Base-by-base conservation (phyloP, 139 green algal genomes). In the Trebouxia sp. region DNA sequence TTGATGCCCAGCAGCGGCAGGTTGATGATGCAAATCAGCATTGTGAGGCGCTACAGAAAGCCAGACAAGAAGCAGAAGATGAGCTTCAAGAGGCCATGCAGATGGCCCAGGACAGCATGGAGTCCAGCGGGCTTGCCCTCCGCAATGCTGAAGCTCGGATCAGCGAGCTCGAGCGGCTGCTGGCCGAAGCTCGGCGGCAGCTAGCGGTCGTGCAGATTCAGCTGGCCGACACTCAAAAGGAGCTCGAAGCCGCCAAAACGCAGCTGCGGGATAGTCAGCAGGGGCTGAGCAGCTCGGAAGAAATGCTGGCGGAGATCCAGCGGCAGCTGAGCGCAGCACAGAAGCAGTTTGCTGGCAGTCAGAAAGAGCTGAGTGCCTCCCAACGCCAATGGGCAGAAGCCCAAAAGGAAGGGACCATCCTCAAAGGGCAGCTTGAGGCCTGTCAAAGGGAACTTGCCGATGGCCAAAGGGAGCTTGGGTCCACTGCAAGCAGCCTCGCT, bases 31-130 rank as follows among this genome's bases (percentile, higher is more conserved):
- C 62, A 42, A 72, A 72, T 35, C 15, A 42, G 35, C 62, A 72
- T 35, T 72, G 62, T n/a, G 62, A 72, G 35, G 62, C 62, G 1
- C 35, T 72, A 1, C 62, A 72, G 62, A 72, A 41, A 45, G 62
- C 62, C 62, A 72, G 62, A 26, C n/a, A 72, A 45, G 62, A 72
- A n/a, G 62, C 62, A 72, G 62, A 72, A 30, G 12, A 43, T 8
- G 62, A 72, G 32, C 62, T 72, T 0, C 62, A 72, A 15, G 62
- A 72, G 10, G 69, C 69, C 0, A 77, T 51, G 69, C 69, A 77
- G 41, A 53, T 51, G n/a, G 69, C 69, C 26, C 69, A 77, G 24
- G 69, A 53, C 24, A 77, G 41, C n/a, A 53, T 56, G 41, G 43
- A 56, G 69, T 53, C 26, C 26, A 56, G 42, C 15, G 41, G 24